These are phyloP conservation scores for Albizia julibrissin DNA, from an alignment of 306 rosid species.

Conservation along the genomic window DNA sequence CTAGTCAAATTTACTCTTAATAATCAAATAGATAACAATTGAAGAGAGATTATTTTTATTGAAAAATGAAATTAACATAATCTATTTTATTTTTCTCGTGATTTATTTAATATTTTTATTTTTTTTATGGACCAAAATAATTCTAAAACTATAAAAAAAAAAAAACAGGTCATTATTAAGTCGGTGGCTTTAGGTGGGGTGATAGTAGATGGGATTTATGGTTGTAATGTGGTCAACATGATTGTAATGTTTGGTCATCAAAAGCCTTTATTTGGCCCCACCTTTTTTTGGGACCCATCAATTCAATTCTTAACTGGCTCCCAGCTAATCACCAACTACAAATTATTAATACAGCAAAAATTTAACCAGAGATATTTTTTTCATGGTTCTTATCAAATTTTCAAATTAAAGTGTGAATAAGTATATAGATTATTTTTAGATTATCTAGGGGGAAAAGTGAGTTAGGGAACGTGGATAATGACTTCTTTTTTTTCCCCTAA, in stretches of 20 bases:
- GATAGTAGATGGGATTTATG: neutral
- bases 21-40: no score
- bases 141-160: neutral
- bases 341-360: neutral
- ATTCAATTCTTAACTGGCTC: slow-evolving; percentile 10
- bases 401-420: neutral
- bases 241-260: slow-evolving; percentile 15
- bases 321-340: slow-evolving; percentile 40
- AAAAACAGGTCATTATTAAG: neutral
- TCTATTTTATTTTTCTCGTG: no score
- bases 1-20: no score
- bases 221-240: slow-evolving; percentile 33
- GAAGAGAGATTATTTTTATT: no score
- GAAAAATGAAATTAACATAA: no score
- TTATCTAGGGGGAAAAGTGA: neutral
- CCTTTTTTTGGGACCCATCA: neutral
- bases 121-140: neutral
- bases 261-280: neutral
- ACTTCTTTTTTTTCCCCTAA: neutral
- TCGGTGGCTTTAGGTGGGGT: neutral
- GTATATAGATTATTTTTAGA: neutral
- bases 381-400: neutral
- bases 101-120: no score
- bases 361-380: no score
- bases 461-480: neutral